phyloP scores from a whole-genome alignment of 2,329 filamentous ascomycete genomes.

The Venturia aucupariae region DNA sequence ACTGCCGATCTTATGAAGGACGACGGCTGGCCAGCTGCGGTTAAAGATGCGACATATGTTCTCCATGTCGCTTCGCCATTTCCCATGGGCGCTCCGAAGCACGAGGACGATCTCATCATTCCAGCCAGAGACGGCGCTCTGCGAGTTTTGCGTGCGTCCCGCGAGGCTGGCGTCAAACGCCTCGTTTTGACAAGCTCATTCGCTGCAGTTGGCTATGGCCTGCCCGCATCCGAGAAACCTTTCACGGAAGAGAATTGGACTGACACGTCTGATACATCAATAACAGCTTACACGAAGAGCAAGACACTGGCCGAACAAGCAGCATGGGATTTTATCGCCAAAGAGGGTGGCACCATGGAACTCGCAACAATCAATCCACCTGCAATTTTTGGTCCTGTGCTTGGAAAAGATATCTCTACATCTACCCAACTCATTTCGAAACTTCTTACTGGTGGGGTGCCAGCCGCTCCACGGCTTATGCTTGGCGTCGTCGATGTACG shows the following conservation, averaged over 20 bases:
- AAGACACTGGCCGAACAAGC: conserved; percentile 54
- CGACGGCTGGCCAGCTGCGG: conserved; percentile 24
- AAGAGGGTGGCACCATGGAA: conserved; percentile 42
- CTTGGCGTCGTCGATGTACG: conserved; percentile 41
- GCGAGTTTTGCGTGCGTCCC: conserved; percentile 23
- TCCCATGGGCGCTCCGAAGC: conserved; percentile 21
- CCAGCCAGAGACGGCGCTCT: conserved; percentile 28
- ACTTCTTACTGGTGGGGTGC: conserved; percentile 51
- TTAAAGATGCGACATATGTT: conserved; percentile 23
- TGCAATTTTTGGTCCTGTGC: conserved; percentile 41
- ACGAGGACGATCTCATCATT: conserved; percentile 26
- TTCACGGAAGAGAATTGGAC: conserved; percentile 51
- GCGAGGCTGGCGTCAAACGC: conserved; percentile 27
- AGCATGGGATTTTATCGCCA: conserved; percentile 44
- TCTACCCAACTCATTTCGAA: conserved; percentile 60
- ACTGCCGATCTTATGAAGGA: conserved; percentile 23
- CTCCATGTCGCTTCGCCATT: conserved; percentile 26
- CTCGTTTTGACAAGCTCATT: conserved; percentile 57
- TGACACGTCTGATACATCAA: conserved; percentile 14
- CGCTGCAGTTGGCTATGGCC: conserved; percentile 39
- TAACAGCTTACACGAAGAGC: conserved; percentile 29
- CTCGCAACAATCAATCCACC: conserved; percentile 42
- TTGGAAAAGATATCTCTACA: conserved; percentile 58
- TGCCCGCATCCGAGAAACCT: conserved; percentile 29
- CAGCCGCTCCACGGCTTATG: conserved; percentile 22